Evolutionary conservation across 345 rosid genomes (phyloP), one percentile per base, ranked within the genome.

Genomic region (Zanthoxylum bungeanum): DNA sequence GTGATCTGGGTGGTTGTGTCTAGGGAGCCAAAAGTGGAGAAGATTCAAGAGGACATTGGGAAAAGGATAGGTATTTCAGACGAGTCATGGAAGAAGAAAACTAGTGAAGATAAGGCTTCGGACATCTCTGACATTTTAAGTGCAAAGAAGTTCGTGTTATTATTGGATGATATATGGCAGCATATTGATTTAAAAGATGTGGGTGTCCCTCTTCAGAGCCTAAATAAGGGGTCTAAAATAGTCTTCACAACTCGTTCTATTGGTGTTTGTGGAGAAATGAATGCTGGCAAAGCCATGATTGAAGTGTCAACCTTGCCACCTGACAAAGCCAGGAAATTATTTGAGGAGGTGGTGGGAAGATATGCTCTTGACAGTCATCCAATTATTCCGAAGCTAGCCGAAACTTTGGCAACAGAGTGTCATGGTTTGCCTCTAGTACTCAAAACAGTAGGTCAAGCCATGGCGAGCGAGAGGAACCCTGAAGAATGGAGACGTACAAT

Each of bases 1-100:
- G 31, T 33, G 17, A 64, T 64, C 2, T 64, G 69, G 80, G 70
- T 71, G 1, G 44, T 40, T 11, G 78, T 66, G 5, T 76, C 80
- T 5, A 57, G 0, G 16, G n/a, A 57, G 33, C 37, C 30, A 16
- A 28, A 5, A 1, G 5, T 30, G 17, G 11, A 30, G 61, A 3
- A 14, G 36, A 57, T 57, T 57, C 61, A 30, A 57, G 37, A 30
- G 7, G 33, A 30, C 5, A 30, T 57, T 28, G 61, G 61, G 1
- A 30, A 57, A 57, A 57, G 21, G 37, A 57, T 57, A 0, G 61
- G 36, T 16, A 28, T 25, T 9, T 57, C 19, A 9, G 2, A 1
- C n/a, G n/a, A 57, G 2, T 57, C 37, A 16, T 57, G 61, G 39
- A 30, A 14, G 33, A 57, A 7, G 3, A 52, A 52, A 52, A 22